Evolutionary conservation across 768 basidiomycete genomes (phyloP), one percentile per base, ranked within the genome.

Genomic region (Xerocomellus intermedius): DNA sequence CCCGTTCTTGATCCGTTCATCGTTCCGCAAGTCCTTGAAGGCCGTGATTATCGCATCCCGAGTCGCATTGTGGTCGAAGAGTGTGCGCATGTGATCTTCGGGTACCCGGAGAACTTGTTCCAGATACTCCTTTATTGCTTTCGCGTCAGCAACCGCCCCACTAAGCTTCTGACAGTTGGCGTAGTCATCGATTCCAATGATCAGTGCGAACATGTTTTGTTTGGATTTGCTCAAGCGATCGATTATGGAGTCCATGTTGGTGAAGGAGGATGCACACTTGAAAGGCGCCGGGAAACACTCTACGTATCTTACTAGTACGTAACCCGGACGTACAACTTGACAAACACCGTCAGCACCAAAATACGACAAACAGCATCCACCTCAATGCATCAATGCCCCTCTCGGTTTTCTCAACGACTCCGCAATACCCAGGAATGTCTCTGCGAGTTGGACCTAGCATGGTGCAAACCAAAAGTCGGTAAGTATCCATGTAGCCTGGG

Each of bases 371-470:
- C 33, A 14, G 7, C 14, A 35, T 35, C 14, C 14, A 33, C 9
- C 21, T 67, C 60, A 64, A 56, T 65, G 67, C 56, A 83, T 63
- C 50, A 84, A 63, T 19, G 77, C 73, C 1, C 79, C 84, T 60
- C 83, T 69, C 5, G 83, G 79, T 60, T 81, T 85, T 58, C 75
- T 74, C 67, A 85, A 63, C 1, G 83, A 82, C 49, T 82, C 80
- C 0, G 82, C 82, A 50, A 84, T 75, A 30, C 77, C 78, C 22
- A 84, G 62, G 74, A 85, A 85, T 3, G 83, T 79, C 60, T 83
- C 74, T 1, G 83, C 77, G 10, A 85, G 74, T 54, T 74, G 77
- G 13, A 84, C 73, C 83, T 84, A 12, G 36, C 3, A 6, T 10
- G 16, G 8, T n/a, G n/a, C n/a, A 51, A 16, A 17, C 19, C 21